phyloP scores from a whole-genome alignment of 2,329 filamentous ascomycete genomes.

The Gaeumannomyces sp. region DNA sequence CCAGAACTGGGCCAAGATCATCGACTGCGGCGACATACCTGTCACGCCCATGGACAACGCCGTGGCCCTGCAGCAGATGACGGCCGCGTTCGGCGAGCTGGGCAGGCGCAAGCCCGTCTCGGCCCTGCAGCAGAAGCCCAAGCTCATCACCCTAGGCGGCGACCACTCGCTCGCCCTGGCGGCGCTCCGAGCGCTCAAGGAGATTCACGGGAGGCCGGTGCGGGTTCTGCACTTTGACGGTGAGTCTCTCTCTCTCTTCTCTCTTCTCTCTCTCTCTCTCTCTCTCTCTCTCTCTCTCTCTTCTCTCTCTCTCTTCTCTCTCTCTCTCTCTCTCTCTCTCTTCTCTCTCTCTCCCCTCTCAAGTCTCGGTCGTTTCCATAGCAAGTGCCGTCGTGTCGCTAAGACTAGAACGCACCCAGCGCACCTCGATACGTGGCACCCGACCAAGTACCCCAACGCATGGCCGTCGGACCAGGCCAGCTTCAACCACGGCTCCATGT shows the following conservation, averaged over 20 bases:
- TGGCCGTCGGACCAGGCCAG: constrained; percentile 65
- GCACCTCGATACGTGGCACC: constrained; percentile 83
- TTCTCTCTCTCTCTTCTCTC: too few relatives aligned
- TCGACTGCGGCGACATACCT: constrained; percentile 89
- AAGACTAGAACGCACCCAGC: constrained; percentile 19
- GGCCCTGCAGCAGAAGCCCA: constrained; percentile 33
- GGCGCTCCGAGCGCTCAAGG: constrained; percentile 59
- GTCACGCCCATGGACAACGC: constrained; percentile 81
- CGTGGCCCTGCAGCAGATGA: constrained; percentile 78
- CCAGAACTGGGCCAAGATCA: constrained; percentile 66
- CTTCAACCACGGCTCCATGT: constrained; percentile 88
- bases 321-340: too few relatives aligned
- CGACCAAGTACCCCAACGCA: constrained; percentile 68
- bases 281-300: too few relatives aligned
- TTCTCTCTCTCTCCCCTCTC: too few relatives aligned
- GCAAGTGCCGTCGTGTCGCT: too few relatives aligned
- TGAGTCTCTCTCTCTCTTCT: constrained; percentile 18
- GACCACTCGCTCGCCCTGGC: constrained; percentile 68
- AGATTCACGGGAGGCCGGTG: constrained; percentile 55
- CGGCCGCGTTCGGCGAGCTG: constrained; percentile 68
- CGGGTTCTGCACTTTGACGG: constrained; percentile 70
- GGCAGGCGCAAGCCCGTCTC: constrained; percentile 32
- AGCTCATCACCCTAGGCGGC: constrained; percentile 64
- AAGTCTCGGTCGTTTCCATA: too few relatives aligned
- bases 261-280: too few relatives aligned